phyloP scores from a whole-genome alignment of 805 yeast genomes.

The Yarrowia sp. region DNA sequence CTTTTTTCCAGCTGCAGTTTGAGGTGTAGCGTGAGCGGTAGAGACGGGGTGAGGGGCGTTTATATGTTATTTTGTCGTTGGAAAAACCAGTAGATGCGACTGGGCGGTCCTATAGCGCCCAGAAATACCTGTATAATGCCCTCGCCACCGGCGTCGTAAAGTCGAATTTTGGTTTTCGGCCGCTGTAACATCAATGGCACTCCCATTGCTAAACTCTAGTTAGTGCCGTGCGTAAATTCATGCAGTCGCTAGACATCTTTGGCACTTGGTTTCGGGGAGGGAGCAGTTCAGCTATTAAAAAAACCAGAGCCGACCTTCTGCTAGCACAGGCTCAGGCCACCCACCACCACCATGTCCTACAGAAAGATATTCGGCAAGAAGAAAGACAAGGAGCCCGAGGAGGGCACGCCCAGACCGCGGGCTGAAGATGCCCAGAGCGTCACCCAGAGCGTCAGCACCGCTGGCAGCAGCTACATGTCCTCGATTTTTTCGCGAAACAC shows the following conservation, averaged over 20 bases:
- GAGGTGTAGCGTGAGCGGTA: too few relatives aligned
- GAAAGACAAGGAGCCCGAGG: slow-evolving; percentile 20
- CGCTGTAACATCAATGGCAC: neutral
- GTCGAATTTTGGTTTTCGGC: neutral
- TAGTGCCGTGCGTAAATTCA: slow-evolving; percentile 26
- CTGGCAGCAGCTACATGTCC: slow-evolving; percentile 18
- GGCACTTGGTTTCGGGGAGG: slow-evolving; percentile 1
- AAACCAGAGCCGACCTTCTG: neutral
- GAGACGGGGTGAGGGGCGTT: too few relatives aligned
- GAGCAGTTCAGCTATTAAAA: neutral
- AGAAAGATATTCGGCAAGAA: slow-evolving; percentile 23
- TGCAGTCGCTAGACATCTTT: slow-evolving; percentile 4
- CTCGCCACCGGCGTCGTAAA: neutral
- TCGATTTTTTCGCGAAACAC: slow-evolving; percentile 20
- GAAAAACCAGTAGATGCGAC: too few relatives aligned
- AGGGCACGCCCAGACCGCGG: neutral
- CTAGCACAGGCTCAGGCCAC: neutral
- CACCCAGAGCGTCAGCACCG: slow-evolving; percentile 9
- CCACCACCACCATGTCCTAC: slow-evolving; percentile 13
- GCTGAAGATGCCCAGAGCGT: slow-evolving; percentile 16
- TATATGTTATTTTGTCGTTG: too few relatives aligned
- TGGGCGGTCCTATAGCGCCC: too few relatives aligned
- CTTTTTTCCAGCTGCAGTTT: neutral
- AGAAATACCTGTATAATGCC: too few relatives aligned
- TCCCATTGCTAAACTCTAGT: slow-evolving; percentile 18